A percentile compares a stretch with the other conserved stretches of the same genome.
Conservation (phyloP, 306 rosid genomes). For the Pterocarpus macrocarpus region DNA sequence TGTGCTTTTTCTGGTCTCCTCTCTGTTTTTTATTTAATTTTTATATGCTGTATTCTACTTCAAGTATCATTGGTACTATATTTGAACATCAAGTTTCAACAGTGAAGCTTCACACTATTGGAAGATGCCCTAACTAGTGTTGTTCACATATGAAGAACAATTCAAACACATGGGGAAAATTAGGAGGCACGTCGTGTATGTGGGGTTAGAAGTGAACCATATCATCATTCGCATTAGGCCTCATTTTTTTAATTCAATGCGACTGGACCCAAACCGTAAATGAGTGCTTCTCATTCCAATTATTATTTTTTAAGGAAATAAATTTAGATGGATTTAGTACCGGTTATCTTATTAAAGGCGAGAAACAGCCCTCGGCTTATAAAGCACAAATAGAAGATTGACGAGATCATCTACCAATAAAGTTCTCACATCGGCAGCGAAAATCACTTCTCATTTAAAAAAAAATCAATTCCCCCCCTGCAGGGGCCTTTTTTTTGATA, state of each 20-base stretch:
- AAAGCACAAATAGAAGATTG: no score
- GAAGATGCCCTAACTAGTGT: background rate
- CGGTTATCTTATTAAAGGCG: no score
- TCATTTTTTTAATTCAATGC: background rate
- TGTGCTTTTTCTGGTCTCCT: background rate
- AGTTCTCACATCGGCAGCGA: no score
- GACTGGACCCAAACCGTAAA: background rate
- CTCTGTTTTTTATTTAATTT: no score
- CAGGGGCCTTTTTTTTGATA: background rate
- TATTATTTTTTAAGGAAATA: no score
- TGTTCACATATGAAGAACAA: background rate
- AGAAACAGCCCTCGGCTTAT: no score
- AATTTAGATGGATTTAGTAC: no score
- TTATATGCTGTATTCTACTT: background rate
- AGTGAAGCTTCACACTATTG: background rate
- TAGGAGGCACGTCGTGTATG: background rate
- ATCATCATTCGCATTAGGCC: background rate
- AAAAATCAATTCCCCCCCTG: background rate
- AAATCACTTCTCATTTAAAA: no score
- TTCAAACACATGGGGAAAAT: background rate
- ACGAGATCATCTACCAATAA: no score
- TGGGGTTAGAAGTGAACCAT: background rate
- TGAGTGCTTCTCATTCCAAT: no score
- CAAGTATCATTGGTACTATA: background rate
- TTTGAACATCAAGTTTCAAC: background rate